These are phyloP conservation scores for Leccinum subtestaceum DNA, from an alignment of 768 basidiomycete genomes.

Conservation along the genomic window DNA sequence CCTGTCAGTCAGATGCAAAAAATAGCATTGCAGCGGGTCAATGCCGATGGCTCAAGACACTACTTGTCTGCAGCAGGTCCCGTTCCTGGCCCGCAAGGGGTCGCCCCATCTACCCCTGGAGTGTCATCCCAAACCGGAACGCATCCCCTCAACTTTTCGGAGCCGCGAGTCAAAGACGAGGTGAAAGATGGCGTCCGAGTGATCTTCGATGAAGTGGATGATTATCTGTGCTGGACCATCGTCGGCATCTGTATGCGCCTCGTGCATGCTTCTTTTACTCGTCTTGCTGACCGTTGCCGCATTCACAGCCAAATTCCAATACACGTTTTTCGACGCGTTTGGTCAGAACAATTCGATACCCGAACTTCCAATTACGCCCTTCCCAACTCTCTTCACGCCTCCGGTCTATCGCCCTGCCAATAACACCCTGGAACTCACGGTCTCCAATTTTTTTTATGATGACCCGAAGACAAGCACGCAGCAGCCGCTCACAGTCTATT, in stretches of 20 bases:
- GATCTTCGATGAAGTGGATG: conserved; percentile 88
- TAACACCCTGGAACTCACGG: conserved; percentile 78
- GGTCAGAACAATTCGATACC: conserved; percentile 77
- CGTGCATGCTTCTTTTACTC: conserved; percentile 5
- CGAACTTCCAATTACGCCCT: conserved; percentile 80
- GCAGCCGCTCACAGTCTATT: conserved; percentile 81
- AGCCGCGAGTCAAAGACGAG: conserved; percentile 79
- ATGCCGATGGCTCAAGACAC: conserved; percentile 78
- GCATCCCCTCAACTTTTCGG: conserved; percentile 76
- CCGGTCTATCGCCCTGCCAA: conserved; percentile 69
- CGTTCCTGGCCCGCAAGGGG: conserved; percentile 70
- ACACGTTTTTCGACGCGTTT: conserved; percentile 90
- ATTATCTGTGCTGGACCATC: conserved; percentile 94
- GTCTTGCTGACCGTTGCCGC: conserved; percentile 18
- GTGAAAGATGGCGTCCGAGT: conserved; percentile 71
- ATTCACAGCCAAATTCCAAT: conserved; percentile 81
- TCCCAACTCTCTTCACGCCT: conserved; percentile 81
- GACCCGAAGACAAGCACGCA: conserved; percentile 62
- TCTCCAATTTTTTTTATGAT: conserved; percentile 86
- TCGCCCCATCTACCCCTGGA: conserved; percentile 69
- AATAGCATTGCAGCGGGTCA: conserved; percentile 84
- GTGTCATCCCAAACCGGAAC: conserved; percentile 75
- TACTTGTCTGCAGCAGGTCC: conserved; percentile 90
- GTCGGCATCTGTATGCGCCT: conserved; percentile 82
- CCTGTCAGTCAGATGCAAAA: conserved; percentile 97